Conservation (phyloP, 208 protist species). For the Leishmania guyanensis region DNA sequence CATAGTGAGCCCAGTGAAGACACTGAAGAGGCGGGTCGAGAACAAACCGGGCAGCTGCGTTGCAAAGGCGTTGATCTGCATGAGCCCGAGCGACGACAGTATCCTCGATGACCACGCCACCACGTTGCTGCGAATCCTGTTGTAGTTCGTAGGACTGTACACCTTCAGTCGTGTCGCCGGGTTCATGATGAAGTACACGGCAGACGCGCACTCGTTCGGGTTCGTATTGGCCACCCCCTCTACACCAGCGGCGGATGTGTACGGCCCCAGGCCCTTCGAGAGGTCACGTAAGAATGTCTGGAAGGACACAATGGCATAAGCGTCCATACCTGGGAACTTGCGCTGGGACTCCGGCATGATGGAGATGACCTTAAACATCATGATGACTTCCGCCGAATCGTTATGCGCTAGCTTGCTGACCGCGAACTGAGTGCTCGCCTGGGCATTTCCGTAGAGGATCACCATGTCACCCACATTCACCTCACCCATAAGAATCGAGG, state of each 20-base stretch:
- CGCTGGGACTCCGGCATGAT: constrained; percentile 14
- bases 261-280: constrained; percentile 32
- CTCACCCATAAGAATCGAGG: constrained; percentile 22
- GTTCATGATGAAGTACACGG: constrained; percentile 57
- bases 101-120: constrained; percentile 48
- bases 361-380: constrained; percentile 31
- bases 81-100: constrained; percentile 64
- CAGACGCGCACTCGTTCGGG: constrained; percentile 36
- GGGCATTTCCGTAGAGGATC: constrained; percentile 30
- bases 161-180: constrained; percentile 25
- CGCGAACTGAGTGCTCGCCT: constrained; percentile 7
- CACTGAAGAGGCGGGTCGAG: constrained; percentile 62
- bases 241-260: neutral
- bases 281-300: constrained; percentile 26
- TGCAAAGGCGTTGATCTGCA: constrained; percentile 49
- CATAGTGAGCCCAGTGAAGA: constrained; percentile 93
- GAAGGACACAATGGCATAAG: constrained; percentile 43
- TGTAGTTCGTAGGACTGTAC: constrained; percentile 55
- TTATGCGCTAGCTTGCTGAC: constrained; percentile 1
- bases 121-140: constrained; percentile 52
- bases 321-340: constrained; percentile 35
- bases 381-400: constrained; percentile 20
- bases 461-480: constrained; percentile 36
- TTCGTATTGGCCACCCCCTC: constrained; percentile 26
- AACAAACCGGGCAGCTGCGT: constrained; percentile 61